Evolutionary conservation across 495 filamentous ascomycete species (phyloP), one percentile per base, ranked within the genome.

Genomic region (Penicillium herquei): DNA sequence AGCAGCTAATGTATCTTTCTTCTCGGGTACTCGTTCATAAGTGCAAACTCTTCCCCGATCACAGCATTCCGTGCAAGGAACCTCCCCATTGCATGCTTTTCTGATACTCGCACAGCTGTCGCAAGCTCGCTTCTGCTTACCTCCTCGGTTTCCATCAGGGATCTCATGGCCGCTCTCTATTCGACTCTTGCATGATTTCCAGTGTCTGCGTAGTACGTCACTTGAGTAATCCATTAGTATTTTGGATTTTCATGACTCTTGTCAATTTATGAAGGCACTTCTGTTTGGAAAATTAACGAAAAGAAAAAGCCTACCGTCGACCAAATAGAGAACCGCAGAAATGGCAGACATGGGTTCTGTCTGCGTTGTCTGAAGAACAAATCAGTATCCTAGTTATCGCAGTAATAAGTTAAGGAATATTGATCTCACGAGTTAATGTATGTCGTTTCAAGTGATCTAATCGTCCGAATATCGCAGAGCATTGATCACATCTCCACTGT

Each of bases 51-150:
- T 59, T 5, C 45, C 57, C 8, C 69, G 57, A 16, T 64, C 56
- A n/a, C 14, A 51, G 44, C 71, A 74, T 46, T 71, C 68, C 3
- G 57, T 46, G 17, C 68, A 72, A 3, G 70, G 68, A 7, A 46
- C 32, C 13, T 64, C 49, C 18, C 68, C 66, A 39, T 59, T 66
- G 48, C 70, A 74, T 11, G 66, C 68, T 37, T 70, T 71, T 43
- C 66, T 69, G 16, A 70, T 57, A 37, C 45, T 64, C 12, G 69
- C 72, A 52, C 70, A 75, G 33, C 61, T 66, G 52, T 73, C 72
- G 56, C 70, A 75, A 13, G 70, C 72, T 37, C 67, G 64, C 35
- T 67, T 69, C 33, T 68, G 62, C 42, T 73, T 73, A 2, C 69
- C 69, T 3, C 65, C 67, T 43, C 56, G 57, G 18, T 59, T 57